Percentiles rank a stretch among this genome's conserved stretches.
phyloP scores from a whole-genome alignment of 106 monocot species.

The Alisma plantagoaquatica region DNA sequence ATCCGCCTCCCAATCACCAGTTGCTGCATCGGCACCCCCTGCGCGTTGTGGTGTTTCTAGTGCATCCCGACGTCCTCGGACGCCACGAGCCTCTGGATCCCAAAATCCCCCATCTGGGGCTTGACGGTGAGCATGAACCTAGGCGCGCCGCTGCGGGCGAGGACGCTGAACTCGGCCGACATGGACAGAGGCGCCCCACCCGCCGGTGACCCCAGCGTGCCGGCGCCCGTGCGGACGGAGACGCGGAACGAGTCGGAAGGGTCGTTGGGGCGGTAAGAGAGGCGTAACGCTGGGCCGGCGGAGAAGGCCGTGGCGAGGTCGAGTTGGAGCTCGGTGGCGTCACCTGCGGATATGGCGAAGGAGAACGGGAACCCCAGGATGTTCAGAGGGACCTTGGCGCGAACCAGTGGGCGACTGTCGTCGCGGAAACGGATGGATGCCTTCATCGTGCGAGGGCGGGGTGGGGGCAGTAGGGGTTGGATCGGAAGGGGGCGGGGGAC shows the following conservation, averaged over 20 bases:
- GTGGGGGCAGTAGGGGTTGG: constrained; percentile 4
- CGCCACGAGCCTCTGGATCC: too few species aligned
- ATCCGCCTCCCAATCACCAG: too few species aligned
- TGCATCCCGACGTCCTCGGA: too few species aligned
- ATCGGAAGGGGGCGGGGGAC: not conserved
- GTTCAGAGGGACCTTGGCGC: constrained; percentile 73
- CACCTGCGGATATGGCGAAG: constrained; percentile 52
- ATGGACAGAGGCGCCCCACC: constrained; percentile 62
- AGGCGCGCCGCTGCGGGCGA: constrained; percentile 18
- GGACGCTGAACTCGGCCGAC: constrained; percentile 70
- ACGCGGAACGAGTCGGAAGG: constrained; percentile 46
- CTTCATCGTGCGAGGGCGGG: constrained; percentile 40
- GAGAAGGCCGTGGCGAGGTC: constrained; percentile 81
- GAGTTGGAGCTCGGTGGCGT: constrained; percentile 55
- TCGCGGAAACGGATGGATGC: constrained; percentile 84
- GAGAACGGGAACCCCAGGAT: constrained; percentile 77
- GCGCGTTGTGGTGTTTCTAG: too few species aligned
- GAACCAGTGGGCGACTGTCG: constrained; percentile 38
- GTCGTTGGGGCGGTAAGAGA: constrained; percentile 85
- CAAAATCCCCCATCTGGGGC: constrained; percentile 82
- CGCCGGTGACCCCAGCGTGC: constrained; percentile 55
- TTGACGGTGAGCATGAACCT: constrained; percentile 57
- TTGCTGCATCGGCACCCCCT: too few species aligned
- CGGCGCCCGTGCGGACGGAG: constrained; percentile 63
- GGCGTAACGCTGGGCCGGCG: constrained; percentile 53